phyloP scores from a whole-genome alignment of 2,329 filamentous ascomycete genomes.

The Pseudogymnoascus verrucosus region DNA sequence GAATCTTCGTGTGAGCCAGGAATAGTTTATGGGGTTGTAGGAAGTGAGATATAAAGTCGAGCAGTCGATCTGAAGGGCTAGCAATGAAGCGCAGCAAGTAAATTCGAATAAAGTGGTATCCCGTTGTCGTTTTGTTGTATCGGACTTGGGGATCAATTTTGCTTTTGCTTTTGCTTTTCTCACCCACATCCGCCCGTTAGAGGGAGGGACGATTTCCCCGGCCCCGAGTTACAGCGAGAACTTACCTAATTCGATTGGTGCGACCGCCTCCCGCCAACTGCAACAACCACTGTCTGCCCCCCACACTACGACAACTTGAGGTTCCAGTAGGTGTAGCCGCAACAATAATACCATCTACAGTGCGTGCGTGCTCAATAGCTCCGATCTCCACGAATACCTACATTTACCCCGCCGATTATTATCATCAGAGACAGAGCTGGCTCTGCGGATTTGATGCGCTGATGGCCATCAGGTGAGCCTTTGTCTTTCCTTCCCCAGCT shows the following conservation, averaged over 20 bases:
- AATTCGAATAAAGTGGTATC: background rate
- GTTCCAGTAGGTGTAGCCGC: background rate
- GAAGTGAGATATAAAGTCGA: background rate
- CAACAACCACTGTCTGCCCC: background rate
- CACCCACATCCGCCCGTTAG: background rate
- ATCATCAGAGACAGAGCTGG: conserved; percentile 5
- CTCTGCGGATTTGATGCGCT: conserved; percentile 16
- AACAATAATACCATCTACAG: conserved; percentile 1
- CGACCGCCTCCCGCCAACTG: background rate
- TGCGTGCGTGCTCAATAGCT: conserved; percentile 4
- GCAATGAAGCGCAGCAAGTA: background rate
- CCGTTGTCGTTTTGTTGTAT: background rate
- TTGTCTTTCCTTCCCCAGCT: background rate
- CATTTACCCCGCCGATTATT: background rate
- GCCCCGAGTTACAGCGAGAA: conserved; percentile 1
- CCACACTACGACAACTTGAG: conserved; percentile 1
- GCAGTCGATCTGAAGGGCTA: background rate
- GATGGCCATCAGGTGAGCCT: conserved; percentile 45
- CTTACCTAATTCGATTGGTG: conserved; percentile 1
- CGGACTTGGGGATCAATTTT: conserved; percentile 1
- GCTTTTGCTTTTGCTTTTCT: conserved; percentile 9
- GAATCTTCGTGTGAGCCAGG: background rate
- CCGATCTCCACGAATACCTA: background rate
- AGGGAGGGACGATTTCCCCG: background rate
- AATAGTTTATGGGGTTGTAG: background rate